phyloP scores from a whole-genome alignment of 2,329 filamentous ascomycete genomes.

The Trichoderma harzianum region DNA sequence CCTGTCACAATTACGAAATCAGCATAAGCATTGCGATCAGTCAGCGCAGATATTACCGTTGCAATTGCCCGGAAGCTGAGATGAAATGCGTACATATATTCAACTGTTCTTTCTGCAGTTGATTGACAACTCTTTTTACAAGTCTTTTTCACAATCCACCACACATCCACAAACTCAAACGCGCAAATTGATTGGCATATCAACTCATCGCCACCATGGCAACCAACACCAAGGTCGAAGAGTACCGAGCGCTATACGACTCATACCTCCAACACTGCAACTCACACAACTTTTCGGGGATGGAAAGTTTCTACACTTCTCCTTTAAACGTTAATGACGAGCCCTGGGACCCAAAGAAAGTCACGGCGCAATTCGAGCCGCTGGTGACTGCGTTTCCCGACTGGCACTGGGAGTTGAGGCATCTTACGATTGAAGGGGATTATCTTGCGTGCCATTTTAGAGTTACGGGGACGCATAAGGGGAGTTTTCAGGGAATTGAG shows the following conservation, averaged over 20 bases:
- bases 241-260: background rate
- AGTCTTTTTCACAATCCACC: background rate
- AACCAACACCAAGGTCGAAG: background rate
- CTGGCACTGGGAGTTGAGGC: background rate
- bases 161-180: background rate
- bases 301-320: background rate
- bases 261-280: background rate
- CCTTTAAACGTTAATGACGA: background rate
- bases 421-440: background rate
- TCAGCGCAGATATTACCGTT: background rate
- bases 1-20: background rate
- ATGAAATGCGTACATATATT: too few species aligned
- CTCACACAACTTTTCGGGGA: background rate
- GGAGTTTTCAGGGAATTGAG: background rate
- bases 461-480: background rate
- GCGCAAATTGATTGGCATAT: background rate
- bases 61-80: too few species aligned
- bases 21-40: background rate
- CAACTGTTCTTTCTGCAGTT: background rate
- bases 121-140: background rate
- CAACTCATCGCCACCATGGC: background rate
- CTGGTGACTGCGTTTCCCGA: background rate
- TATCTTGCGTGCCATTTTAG: background rate
- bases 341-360: background rate
- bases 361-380: background rate